A percentile compares a stretch with the other conserved stretches of the same genome.
Evolutionary conservation across 2,329 filamentous ascomycete genomes (phyloP).

Genomic region (Colletotrichum filicis): DNA sequence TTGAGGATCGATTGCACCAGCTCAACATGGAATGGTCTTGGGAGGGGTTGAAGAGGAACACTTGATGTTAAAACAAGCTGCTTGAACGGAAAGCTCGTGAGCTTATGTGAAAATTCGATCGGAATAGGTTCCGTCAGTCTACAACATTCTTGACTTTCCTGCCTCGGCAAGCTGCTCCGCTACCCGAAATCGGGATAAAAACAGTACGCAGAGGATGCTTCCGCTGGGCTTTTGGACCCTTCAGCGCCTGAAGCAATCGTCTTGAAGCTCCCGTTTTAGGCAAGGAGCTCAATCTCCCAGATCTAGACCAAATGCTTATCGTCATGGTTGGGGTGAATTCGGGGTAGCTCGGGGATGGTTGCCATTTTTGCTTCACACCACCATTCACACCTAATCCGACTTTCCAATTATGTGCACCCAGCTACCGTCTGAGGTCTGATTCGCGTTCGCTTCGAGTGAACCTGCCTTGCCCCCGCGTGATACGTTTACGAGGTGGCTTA

Average conservation of each 20-base stretch:
- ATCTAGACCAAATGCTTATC: not conserved
- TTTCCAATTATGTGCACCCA: not conserved
- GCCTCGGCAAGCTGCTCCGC: not conserved
- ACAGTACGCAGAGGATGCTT: no score
- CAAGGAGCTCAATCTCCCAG: not conserved
- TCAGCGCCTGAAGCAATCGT: not conserved
- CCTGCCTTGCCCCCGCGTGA: not conserved
- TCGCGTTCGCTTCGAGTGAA: not conserved
- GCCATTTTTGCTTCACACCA: not conserved
- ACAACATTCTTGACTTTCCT: not conserved
- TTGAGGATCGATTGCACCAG: not conserved
- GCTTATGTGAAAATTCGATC: not conserved
- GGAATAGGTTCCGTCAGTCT: not conserved
- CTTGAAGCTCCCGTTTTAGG: not conserved
- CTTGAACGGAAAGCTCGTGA: not conserved
- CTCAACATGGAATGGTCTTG: not conserved
- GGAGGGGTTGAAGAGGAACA: no score
- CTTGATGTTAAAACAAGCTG: not conserved
- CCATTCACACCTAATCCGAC: not conserved
- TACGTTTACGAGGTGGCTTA: no score
- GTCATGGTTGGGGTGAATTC: not conserved
- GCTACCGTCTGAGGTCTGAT: not conserved
- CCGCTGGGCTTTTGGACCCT: no score
- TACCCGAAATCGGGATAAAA: not conserved
- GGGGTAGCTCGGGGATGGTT: slow-evolving; percentile 10